These are phyloP conservation scores for Pichia heedii DNA, from an alignment of 805 yeast genomes.

Conservation along the genomic window DNA sequence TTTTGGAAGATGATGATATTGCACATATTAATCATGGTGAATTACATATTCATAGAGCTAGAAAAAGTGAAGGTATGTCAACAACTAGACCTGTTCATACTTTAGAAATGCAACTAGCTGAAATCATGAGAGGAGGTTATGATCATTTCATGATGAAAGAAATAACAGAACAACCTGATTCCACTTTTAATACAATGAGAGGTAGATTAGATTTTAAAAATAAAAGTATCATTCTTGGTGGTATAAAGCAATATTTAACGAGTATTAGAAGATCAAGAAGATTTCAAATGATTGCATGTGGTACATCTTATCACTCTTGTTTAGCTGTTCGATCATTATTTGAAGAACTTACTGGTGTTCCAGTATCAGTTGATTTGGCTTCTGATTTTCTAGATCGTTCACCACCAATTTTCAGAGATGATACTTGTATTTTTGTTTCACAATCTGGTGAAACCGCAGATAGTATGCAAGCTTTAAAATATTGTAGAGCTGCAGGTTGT, in stretches of 20 bases:
- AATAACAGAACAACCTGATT: conserved; percentile 97
- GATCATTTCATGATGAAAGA: conserved; percentile 98
- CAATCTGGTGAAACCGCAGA: conserved; percentile 99
- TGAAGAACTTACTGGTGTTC: conserved; percentile 93
- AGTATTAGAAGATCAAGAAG: conserved; percentile 92
- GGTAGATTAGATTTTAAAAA: conserved; percentile 94
- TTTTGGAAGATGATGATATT: conserved; percentile 95
- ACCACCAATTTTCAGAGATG: conserved; percentile 98
- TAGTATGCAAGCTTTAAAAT: conserved; percentile 87
- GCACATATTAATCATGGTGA: conserved; percentile 98
- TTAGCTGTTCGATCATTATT: conserved; percentile 92
- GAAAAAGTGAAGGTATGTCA: conserved; percentile 80
- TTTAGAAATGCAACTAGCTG: conserved; percentile 91
- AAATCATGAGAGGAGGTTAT: conserved; percentile 96
- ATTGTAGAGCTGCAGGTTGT: conserved; percentile 95
- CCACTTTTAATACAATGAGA: conserved; percentile 97
- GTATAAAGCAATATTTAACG: conserved; percentile 73
- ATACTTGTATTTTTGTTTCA: conserved; percentile 93
- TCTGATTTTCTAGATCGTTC: conserved; percentile 91
- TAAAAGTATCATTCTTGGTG: conserved; percentile 75
- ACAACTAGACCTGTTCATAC: conserved; percentile 94
- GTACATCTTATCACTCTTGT: conserved; percentile 98
- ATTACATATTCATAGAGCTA: conserved; percentile 94
- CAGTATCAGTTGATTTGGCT: conserved; percentile 87
- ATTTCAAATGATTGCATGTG: conserved; percentile 97